Evolutionary conservation across 805 yeast genomes (phyloP), one percentile per base, ranked within the genome.

Genomic region (Lipomyces yamadae): DNA sequence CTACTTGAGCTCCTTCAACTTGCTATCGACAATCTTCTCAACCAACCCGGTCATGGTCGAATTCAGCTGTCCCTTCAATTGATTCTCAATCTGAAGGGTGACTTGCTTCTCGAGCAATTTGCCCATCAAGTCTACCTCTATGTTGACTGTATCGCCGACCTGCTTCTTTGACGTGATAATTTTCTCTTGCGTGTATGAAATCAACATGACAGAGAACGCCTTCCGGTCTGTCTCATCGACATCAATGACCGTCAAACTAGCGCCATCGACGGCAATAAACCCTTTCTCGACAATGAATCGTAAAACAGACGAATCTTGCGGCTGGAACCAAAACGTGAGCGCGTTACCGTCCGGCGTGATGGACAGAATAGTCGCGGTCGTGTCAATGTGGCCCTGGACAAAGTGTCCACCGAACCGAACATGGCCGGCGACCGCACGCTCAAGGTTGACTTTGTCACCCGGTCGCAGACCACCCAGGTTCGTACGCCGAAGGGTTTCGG

Each of bases 381-480:
- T 91, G 76, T 95, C 99, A 35, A 95, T 92, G 79, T 95, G 99
- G 4, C 99, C 99, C 72, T 95, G 99, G 2, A 95, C 99, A 70
- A 94, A 86, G 78, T 95, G 99, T 0, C 99, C 99, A 32, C 99
- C 99, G 74, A 93, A 86, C 70, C 99, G 82, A 5, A 87, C 91
- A 62, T 90, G 91, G 13, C 87, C 86, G 1, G 87, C 81, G 39
- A 95, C 92, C 0, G 99, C 99, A 66, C 99, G 83, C 77, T 95
- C 99, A 68, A 94, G 81, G 76, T 95, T 94, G 29, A 95, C 97
- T 66, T 82, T 83, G 24, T 84, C 76, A 1, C 91, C 93, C 0
- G 64, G 58, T 30, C 72, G 75, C 76, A 94, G 83, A 8, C 78
- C 78, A 0, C 92, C 94, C 56, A 95, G 79, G 70, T 90, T 88